phyloP scores from a whole-genome alignment of 345 rosid genomes.

The Murraya paniculata region DNA sequence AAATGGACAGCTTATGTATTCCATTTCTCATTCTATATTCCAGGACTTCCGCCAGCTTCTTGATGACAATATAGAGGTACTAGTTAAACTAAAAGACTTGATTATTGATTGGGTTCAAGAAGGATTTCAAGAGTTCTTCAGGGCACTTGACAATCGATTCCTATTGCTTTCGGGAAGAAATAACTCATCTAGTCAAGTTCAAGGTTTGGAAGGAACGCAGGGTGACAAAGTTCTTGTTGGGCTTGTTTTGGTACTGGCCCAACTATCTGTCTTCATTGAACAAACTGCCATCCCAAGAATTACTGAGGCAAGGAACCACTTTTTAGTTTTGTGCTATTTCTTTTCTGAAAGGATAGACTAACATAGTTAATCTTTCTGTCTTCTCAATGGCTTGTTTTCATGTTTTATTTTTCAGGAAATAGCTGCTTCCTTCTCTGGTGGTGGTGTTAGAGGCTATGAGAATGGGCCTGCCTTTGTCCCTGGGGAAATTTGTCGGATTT shows the following conservation, averaged over 20 bases:
- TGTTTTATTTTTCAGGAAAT: constrained; percentile 62
- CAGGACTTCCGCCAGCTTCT: constrained; percentile 87
- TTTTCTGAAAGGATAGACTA: not conserved
- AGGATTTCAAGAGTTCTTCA: constrained; percentile 91
- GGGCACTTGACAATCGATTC: constrained; percentile 61
- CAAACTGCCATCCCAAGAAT: constrained; percentile 84
- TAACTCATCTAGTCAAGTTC: constrained; percentile 46
- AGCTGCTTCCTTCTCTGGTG: constrained; percentile 78
- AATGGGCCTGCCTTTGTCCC: constrained; percentile 85
- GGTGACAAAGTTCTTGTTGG: constrained; percentile 61
- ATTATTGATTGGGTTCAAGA: constrained; percentile 79
- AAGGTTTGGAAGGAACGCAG: constrained; percentile 48
- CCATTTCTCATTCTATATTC: constrained; percentile 13
- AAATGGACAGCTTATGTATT: constrained; percentile 9
- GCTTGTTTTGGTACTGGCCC: constrained; percentile 84
- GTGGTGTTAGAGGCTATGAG: constrained; percentile 55
- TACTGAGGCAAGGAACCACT: constrained; percentile 67
- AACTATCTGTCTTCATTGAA: constrained; percentile 81
- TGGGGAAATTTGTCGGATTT: constrained; percentile 79
- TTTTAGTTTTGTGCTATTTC: constrained; percentile 6
- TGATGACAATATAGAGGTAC: constrained; percentile 58
- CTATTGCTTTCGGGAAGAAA: constrained; percentile 74
- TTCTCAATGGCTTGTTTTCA: constrained; percentile 16
- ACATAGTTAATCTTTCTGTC: constrained; percentile 1
- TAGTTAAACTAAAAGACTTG: constrained; percentile 60